Evolutionary conservation across 768 basidiomycete species (phyloP), one percentile per base, ranked within the genome.

Genomic region (Amylocystis lapponica): DNA sequence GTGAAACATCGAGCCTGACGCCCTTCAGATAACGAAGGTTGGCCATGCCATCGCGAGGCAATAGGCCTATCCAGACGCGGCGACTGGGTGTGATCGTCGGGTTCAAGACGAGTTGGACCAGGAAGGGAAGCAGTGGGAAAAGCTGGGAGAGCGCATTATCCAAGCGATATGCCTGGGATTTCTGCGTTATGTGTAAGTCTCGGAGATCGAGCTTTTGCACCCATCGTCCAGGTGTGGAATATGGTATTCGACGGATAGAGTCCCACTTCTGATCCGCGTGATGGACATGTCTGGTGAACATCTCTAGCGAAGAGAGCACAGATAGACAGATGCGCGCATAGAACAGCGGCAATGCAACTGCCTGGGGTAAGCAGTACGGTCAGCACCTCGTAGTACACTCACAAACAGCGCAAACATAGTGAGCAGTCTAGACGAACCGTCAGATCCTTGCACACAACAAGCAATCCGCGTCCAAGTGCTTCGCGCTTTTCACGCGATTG

Each of bases 191-290:
- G 33, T 59, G 51, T 26, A 87, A 52, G 17, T 64, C 61, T 4
- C 86, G 81, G 5, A 96, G 65, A 61, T 95, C 84, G 19, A 96
- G 69, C 9, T 59, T 62, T 46, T 81, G 83, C 1, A 95, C 79
- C 85, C 89, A 94, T 57, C 92, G 74, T 22, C 92, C 92, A 2
- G 92, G 92, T 0, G 84, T 75, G 4, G 90, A 93, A 55, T 84
- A 86, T 0, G 87, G 87, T 51, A 87, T 90, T 38, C 92, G 76
- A 39, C 87, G 78, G 44, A 95, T 80, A 33, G 88, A 86, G 54
- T 92, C 89, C 92, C 92, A 95, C 56, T 74, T 76, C 52, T 77
- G 72, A 48, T 95, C 91, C 6, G 83, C 81, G 23, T 58, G 53
- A 46, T 71, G 65, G 2, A 94, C 71, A 19, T 66, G 68, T n/a